Evolutionary conservation across 129 eudicot species (phyloP).

Genomic region (Helianthus tuberosus): DNA sequence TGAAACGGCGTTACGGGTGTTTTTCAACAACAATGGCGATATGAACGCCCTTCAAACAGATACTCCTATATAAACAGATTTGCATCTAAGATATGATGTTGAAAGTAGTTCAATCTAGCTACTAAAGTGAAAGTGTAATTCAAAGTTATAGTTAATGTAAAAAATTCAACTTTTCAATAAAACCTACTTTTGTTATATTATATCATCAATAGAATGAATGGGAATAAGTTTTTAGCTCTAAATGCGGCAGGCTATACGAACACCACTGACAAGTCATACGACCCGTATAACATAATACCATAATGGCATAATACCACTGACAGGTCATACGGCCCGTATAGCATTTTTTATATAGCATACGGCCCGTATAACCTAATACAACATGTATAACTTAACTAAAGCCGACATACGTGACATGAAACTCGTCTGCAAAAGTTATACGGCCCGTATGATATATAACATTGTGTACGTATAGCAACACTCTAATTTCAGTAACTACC

Average conservation of each 20-base stretch:
- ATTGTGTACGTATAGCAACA: no score
- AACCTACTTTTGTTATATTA: slow-evolving; percentile 19
- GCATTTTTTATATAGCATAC: no score
- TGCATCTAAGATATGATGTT: slow-evolving; percentile 9
- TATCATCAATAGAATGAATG: not conserved
- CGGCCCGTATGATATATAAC: no score
- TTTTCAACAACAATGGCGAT: slow-evolving; percentile 41
- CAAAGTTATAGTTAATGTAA: slow-evolving; percentile 24
- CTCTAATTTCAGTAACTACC: not conserved
- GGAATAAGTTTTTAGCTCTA: slow-evolving; percentile 5
- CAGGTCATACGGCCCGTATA: no score
- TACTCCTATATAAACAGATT: slow-evolving; percentile 20
- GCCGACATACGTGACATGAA: no score
- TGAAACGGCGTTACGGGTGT: slow-evolving; percentile 73
- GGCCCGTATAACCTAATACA: no score
- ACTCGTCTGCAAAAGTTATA: no score
- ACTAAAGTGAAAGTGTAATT: slow-evolving; percentile 13
- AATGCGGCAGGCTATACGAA: no score
- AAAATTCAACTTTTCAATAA: slow-evolving; percentile 6
- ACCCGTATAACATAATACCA: no score
- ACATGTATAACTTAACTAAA: no score
- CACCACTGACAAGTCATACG: no score
- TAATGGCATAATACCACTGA: no score
- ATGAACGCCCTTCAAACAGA: slow-evolving; percentile 42
- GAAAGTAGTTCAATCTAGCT: slow-evolving; percentile 12